Conservation (phyloP, 179 eudicot species). For the Beta macrorhiza region DNA sequence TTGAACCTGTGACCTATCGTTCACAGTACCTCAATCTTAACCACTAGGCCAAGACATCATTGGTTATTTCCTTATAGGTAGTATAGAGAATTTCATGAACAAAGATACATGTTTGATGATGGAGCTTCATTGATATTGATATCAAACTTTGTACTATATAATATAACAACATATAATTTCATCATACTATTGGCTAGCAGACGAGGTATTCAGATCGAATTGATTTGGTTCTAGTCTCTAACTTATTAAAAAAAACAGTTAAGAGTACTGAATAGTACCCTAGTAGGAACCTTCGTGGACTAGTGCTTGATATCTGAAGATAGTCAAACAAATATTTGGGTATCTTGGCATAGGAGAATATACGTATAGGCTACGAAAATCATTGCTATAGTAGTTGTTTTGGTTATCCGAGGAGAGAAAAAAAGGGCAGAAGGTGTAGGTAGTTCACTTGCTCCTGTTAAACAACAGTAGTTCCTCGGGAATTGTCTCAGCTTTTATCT, state of each 20-base stretch:
- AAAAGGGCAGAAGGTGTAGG: background rate
- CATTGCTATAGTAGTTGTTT: background rate
- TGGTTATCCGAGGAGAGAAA: slow-evolving; percentile 21
- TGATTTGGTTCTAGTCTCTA: background rate
- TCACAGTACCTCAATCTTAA: too few relatives aligned
- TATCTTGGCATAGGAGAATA: background rate
- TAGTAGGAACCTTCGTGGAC: background rate
- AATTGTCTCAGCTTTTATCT: background rate
- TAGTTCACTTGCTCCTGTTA: slow-evolving; percentile 5
- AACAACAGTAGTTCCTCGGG: background rate
- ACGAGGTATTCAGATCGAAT: background rate
- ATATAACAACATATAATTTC: too few relatives aligned
- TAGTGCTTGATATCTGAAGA: slow-evolving; percentile 4
- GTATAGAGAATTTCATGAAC: too few relatives aligned
- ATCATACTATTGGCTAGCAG: too few relatives aligned
- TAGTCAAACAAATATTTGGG: background rate
- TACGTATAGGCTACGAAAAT: background rate
- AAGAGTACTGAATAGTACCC: too few relatives aligned
- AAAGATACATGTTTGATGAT: too few relatives aligned
- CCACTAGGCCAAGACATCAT: too few relatives aligned
- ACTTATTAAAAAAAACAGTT: too few relatives aligned
- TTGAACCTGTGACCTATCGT: too few relatives aligned
- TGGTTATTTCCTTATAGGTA: too few relatives aligned
- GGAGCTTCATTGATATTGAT: too few relatives aligned
- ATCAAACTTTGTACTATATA: too few relatives aligned